These are phyloP conservation scores for Urtica urens DNA, from an alignment of 306 rosid genomes.

Conservation along the genomic window DNA sequence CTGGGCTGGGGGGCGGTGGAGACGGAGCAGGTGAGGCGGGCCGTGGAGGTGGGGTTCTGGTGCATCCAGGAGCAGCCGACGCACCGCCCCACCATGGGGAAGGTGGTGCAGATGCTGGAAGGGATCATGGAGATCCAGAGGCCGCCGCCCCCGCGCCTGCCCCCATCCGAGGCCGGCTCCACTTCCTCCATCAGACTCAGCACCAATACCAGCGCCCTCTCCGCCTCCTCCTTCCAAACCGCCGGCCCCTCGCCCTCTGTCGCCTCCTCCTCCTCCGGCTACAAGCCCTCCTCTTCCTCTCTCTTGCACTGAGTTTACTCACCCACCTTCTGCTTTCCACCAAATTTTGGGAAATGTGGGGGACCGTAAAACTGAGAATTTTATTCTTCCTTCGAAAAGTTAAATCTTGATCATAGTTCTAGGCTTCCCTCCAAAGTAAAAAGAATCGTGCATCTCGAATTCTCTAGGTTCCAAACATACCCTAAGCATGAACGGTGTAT, in stretches of 20 bases:
- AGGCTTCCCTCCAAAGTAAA: no score
- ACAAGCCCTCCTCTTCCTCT: constrained; percentile 16
- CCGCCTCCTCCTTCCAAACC: constrained; percentile 21
- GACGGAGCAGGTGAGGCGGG: constrained; percentile 49
- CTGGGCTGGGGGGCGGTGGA: constrained; percentile 37
- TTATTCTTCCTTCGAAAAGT: no score
- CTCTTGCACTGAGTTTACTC: no score
- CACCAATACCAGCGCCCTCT: constrained; percentile 32
- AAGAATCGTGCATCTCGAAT: no score
- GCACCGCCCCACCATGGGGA: constrained; percentile 68
- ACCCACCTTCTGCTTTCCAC: no score
- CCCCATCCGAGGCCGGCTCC: constrained; percentile 19
- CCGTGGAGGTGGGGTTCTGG: constrained; percentile 64
- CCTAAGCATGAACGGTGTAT: no score
- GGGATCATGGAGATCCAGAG: constrained; percentile 45
- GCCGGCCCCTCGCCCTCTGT: constrained; percentile 31
- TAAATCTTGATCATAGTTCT: no score
- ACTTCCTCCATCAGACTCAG: constrained; percentile 23
- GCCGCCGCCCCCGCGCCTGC: constrained; percentile 44
- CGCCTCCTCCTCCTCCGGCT: constrained; percentile 26
- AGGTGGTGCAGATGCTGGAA: constrained; percentile 78
- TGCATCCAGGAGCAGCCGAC: constrained; percentile 87
- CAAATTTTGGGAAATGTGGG: no score
- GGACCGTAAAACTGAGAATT: no score
- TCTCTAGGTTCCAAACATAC: no score